Percentiles rank a stretch among this genome's conserved stretches.
phyloP scores from a whole-genome alignment of 2,329 filamentous ascomycete species.

The Blastomyces gilchristii region DNA sequence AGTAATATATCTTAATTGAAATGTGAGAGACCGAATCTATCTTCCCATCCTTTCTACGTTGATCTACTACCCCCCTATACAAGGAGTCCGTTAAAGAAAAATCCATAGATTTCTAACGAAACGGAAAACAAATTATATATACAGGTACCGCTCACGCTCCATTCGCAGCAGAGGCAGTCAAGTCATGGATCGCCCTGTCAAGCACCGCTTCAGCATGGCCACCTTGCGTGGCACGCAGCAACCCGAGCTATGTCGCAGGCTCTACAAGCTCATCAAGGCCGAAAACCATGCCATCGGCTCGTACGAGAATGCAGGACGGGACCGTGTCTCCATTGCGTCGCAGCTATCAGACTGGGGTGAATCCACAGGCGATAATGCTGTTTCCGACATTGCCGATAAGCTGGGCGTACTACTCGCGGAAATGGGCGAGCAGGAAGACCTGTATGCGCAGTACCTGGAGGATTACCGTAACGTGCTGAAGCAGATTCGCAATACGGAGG shows the following conservation, averaged over 20 bases:
- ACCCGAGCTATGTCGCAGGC: constrained; percentile 76
- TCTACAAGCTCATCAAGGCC: constrained; percentile 89
- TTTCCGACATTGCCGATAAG: constrained; percentile 91
- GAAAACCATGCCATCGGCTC: constrained; percentile 80
- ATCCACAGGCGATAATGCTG: constrained; percentile 71
- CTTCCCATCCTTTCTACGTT: neutral
- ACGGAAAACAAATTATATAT: neutral
- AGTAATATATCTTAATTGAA: neutral
- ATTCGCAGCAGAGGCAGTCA: constrained; percentile 23
- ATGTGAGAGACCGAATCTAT: neutral
- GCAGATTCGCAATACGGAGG: constrained; percentile 88
- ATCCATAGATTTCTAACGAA: neutral
- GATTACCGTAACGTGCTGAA: constrained; percentile 76
- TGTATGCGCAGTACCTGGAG: constrained; percentile 76
- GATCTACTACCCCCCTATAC: neutral
- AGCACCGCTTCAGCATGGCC: constrained; percentile 71
- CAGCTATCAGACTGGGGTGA: constrained; percentile 97
- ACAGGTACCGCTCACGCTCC: constrained; percentile 36
- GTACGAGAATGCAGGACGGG: constrained; percentile 74
- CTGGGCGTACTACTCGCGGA: constrained; percentile 84
- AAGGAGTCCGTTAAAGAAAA: neutral
- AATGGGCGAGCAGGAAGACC: constrained; percentile 86
- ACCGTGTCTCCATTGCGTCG: constrained; percentile 72
- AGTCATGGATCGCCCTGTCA: constrained; percentile 33
- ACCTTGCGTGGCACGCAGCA: constrained; percentile 77